Evolutionary conservation across 2,329 filamentous ascomycete genomes (phyloP).

Genomic region (Fusarium kyushuense): DNA sequence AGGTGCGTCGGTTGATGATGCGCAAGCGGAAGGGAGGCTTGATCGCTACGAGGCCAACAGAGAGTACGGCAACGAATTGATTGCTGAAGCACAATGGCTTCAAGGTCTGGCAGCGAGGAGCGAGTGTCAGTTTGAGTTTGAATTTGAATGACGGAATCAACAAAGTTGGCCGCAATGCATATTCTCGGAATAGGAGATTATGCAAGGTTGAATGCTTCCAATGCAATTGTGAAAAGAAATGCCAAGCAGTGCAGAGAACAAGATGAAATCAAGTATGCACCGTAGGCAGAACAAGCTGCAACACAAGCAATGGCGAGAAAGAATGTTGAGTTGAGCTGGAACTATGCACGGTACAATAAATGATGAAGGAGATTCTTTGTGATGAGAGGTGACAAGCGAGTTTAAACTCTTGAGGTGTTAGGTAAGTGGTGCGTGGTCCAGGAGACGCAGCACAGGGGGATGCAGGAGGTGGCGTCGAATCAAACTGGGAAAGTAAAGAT

Average conservation of each 20-base stretch:
- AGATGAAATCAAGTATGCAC: slow-evolving; percentile 22
- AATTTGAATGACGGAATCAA: slow-evolving; percentile 23
- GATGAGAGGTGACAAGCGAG: slow-evolving; percentile 31
- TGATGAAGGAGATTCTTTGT: slow-evolving; percentile 38
- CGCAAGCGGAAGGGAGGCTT: slow-evolving; percentile 18
- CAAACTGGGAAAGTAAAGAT: slow-evolving; percentile 47
- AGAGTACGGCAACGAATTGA: slow-evolving; percentile 13
- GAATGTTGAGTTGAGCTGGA: slow-evolving; percentile 20
- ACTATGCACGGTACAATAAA: slow-evolving; percentile 26
- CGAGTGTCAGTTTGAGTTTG: slow-evolving; percentile 26
- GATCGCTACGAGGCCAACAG: slow-evolving; percentile 18
- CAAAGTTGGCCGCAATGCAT: slow-evolving; percentile 32
- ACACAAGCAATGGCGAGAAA: slow-evolving; percentile 27
- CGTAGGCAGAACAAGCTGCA: slow-evolving; percentile 18
- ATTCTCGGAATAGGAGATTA: slow-evolving; percentile 29
- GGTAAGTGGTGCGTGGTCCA: slow-evolving; percentile 38
- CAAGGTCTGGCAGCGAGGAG: slow-evolving; percentile 20
- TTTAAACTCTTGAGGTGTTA: slow-evolving; percentile 38
- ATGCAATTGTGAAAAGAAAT: slow-evolving; percentile 17
- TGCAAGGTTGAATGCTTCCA: slow-evolving; percentile 7
- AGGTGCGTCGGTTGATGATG: slow-evolving; percentile 24
- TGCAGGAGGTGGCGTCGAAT: slow-evolving; percentile 49
- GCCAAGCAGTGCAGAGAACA: background rate
- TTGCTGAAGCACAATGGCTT: background rate
- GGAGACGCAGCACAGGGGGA: slow-evolving; percentile 42